These are phyloP conservation scores for Candida broadrunensis DNA, from an alignment of 805 yeast species.

Conservation along the genomic window DNA sequence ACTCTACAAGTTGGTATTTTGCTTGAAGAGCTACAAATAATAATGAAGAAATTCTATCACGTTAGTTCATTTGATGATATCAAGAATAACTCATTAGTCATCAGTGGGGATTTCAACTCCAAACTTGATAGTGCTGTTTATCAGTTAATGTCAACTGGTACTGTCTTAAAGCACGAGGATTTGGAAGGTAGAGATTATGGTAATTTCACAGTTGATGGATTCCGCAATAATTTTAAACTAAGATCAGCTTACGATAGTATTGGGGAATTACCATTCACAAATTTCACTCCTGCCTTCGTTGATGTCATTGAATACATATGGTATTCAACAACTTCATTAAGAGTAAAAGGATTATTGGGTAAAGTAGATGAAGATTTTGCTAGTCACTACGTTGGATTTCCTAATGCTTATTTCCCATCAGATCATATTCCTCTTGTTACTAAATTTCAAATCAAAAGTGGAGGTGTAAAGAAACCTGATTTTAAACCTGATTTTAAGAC, in stretches of 20 bases:
- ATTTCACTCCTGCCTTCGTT: conserved; percentile 89
- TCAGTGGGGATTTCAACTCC: conserved; percentile 97
- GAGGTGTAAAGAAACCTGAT: conserved; percentile 30
- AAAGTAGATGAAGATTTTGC: conserved; percentile 77
- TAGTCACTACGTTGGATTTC: conserved; percentile 81
- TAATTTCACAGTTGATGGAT: conserved; percentile 83
- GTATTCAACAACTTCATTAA: conserved; percentile 80
- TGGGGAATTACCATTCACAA: conserved; percentile 92
- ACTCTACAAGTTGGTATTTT: conserved; percentile 92
- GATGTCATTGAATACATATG: conserved; percentile 94
- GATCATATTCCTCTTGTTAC: conserved; percentile 90
- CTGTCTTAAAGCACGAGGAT: conserved; percentile 76
- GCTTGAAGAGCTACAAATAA: conserved; percentile 77
- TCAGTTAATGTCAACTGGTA: conserved; percentile 80
- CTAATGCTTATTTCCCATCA: conserved; percentile 89
- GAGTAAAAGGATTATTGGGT: conserved; percentile 84
- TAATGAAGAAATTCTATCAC: conserved; percentile 50
- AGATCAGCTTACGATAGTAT: conserved; percentile 81
- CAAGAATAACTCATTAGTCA: conserved; percentile 68
- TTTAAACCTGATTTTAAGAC: conserved; percentile 45
- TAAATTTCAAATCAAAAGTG: conserved; percentile 63
- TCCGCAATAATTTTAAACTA: conserved; percentile 74
- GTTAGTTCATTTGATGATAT: conserved; percentile 47
- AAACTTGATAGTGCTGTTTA: conserved; percentile 86
- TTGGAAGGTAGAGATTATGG: conserved; percentile 89